Base-by-base conservation (phyloP, 805 yeast genomes). In the Wickerhamiella nectarea region DNA sequence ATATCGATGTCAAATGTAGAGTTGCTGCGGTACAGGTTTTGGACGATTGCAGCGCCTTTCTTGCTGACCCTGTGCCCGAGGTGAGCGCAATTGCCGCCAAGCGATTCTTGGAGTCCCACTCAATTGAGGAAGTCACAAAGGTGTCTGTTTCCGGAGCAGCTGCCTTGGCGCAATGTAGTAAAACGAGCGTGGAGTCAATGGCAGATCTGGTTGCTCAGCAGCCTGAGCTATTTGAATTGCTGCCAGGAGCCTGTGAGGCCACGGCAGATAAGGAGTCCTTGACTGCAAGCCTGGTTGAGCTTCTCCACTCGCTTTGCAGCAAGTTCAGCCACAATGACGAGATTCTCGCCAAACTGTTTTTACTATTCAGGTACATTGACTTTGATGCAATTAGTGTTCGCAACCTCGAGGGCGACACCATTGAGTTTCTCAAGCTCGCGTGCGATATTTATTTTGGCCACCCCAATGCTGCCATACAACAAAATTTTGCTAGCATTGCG, bases 1-100 rank as follows among this genome's bases (percentile, higher is more conserved):
- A 40, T 17, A 38, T 34, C 6, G 43, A 40, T 22, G 25, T 25
- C 11, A 17, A 35, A 19, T 40, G 43, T 34, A 33, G 43, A 5
- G 19, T 31, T 11, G 38, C 37, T 8, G 43, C 43, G 2, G 43
- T 40, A 2, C 3, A 6, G 2, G 14, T 40, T 12, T 18, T 40
- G 2, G 17, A 8, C 3, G 38, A 34, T 25, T 21, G 17, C 8
- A 3, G 20, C 10, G 19, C 24, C 8, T 40, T 24, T 12, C 34
- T 40, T 14, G 17, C 19, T 2, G 43, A 40, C 18, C 12, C 31
- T 4, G 38, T 24, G 34, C 34, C 33, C 21, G 21, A 20, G 11
- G 34, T 40, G 6, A 20, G 38, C 12, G 43, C 43, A 4, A 26
- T 14, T 12, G 43, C 38, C 4, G 43, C 43, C 8, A 8, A 11